A percentile compares a stretch with the other conserved stretches of the same genome.
Conservation (phyloP, 1,284 basidiomycete species). For the Heliocybe sulcata region DNA sequence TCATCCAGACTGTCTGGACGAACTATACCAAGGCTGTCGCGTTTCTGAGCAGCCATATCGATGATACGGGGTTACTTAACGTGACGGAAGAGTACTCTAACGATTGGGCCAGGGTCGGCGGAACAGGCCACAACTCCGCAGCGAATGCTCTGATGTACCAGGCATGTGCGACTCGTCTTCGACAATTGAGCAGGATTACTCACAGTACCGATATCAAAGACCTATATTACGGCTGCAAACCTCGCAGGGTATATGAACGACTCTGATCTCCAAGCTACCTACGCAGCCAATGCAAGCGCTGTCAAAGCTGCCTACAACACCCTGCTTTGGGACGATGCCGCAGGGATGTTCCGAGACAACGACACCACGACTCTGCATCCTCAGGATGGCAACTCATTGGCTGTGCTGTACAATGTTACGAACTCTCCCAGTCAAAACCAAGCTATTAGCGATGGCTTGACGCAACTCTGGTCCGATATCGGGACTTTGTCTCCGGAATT, state of each 20-base stretch:
- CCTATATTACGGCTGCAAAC: slow-evolving; percentile 7
- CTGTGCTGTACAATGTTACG: slow-evolving; percentile 37
- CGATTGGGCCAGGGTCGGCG: not conserved
- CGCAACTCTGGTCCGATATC: slow-evolving; percentile 34
- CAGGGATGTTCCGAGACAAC: slow-evolving; percentile 40
- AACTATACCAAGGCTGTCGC: not conserved
- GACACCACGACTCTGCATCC: slow-evolving; percentile 34
- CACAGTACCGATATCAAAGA: too few species aligned
- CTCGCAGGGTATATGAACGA: slow-evolving; percentile 30
- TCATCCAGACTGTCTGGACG: not conserved
- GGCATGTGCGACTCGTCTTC: not conserved
- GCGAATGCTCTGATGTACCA: not conserved
- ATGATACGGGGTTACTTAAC: not conserved
- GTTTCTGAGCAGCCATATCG: not conserved
- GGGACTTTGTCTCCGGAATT: slow-evolving; percentile 39
- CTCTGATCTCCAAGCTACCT: slow-evolving; percentile 22
- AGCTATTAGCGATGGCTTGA: slow-evolving; percentile 29
- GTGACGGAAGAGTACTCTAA: not conserved
- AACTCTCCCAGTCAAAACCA: slow-evolving; percentile 21
- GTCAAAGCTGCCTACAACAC: slow-evolving; percentile 34
- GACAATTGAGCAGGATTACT: too few species aligned
- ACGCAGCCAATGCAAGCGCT: slow-evolving; percentile 27
- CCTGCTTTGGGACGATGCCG: slow-evolving; percentile 33
- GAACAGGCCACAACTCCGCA: not conserved
- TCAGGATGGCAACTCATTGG: slow-evolving; percentile 42